Percentiles rank a stretch among this genome's conserved stretches.
Evolutionary conservation across 805 yeast genomes (phyloP).

Genomic region (Candida palmyrensis): DNA sequence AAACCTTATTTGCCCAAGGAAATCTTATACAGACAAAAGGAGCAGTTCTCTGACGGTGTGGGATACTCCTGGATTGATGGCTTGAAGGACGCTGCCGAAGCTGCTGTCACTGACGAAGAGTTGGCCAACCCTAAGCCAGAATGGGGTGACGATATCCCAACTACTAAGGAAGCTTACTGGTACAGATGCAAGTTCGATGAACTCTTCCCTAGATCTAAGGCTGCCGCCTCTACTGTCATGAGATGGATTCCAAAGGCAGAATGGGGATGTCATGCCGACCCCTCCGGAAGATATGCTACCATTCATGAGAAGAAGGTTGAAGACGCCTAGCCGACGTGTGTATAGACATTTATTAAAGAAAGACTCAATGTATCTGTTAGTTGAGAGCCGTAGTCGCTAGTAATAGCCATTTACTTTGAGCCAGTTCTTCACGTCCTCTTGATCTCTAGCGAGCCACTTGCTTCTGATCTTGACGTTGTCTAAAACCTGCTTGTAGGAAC

Average conservation of each 20-base stretch:
- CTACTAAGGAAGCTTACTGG: constrained; percentile 99
- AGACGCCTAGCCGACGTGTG: constrained; percentile 6
- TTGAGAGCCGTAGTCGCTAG: too few relatives aligned
- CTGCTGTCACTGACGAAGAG: constrained; percentile 81
- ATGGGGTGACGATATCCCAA: constrained; percentile 95
- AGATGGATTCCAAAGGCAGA: constrained; percentile 99
- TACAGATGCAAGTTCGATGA: constrained; percentile 96
- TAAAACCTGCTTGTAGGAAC: constrained; percentile 50
- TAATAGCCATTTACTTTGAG: constrained; percentile 24
- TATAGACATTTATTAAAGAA: too few relatives aligned
- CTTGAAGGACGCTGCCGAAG: constrained; percentile 91
- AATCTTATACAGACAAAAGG: constrained; percentile 99
- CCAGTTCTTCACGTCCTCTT: constrained; percentile 39
- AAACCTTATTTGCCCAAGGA: constrained; percentile 93
- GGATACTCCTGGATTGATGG: constrained; percentile 99
- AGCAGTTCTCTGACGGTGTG: constrained; percentile 98
- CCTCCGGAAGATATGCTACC: constrained; percentile 95
- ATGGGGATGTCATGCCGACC: constrained; percentile 99
- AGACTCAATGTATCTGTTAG: not conserved
- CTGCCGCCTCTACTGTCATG: constrained; percentile 96
- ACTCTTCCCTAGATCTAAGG: constrained; percentile 72
- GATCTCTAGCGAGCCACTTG: constrained; percentile 48
- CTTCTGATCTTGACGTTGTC: constrained; percentile 49
- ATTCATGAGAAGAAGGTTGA: constrained; percentile 63
- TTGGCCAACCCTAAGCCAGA: constrained; percentile 86